Conservation (phyloP, 306 rosid genomes). For the Corylus americana region DNA sequence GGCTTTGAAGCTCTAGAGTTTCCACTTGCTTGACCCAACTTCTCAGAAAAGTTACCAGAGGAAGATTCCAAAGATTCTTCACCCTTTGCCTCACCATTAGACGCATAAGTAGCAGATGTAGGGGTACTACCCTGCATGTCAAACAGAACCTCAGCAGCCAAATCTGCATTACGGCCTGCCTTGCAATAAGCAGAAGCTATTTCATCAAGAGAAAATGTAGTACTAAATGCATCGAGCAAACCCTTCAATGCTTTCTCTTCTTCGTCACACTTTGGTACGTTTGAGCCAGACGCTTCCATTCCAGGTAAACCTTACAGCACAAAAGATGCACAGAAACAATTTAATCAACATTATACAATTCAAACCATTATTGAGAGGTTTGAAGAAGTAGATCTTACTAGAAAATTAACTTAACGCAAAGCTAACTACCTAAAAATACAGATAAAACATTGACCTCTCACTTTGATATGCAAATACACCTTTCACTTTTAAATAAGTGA, state of each 20-base stretch:
- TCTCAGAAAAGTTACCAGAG: slow-evolving; percentile 30
- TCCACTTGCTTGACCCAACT: slow-evolving; percentile 35
- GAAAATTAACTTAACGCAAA: not conserved
- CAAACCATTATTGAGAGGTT: not conserved
- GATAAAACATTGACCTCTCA: not conserved
- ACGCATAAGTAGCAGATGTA: slow-evolving; percentile 23
- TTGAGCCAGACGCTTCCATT: slow-evolving; percentile 56
- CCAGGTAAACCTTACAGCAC: slow-evolving; percentile 12
- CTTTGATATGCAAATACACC: not conserved
- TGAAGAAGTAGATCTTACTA: not conserved
- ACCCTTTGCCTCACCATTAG: slow-evolving; percentile 28
- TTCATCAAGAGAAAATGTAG: slow-evolving; percentile 57
- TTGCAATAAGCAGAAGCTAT: slow-evolving; percentile 79
- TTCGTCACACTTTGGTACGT: slow-evolving; percentile 25
- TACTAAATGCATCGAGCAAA: slow-evolving; percentile 72
- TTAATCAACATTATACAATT: not conserved
- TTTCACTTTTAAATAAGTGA: not conserved
- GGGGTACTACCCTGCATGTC: slow-evolving; percentile 48
- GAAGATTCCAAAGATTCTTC: slow-evolving; percentile 37
- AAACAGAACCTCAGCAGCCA: slow-evolving; percentile 61
- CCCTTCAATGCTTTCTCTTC: slow-evolving; percentile 57
- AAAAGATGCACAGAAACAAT: not conserved
- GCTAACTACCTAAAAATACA: not conserved
- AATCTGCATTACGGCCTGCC: slow-evolving; percentile 57
- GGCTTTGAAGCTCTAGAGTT: slow-evolving; percentile 26